These are phyloP conservation scores for Tetrahymena malaccensis DNA, from an alignment of 73 alveolate genomes.

Conservation along the genomic window DNA sequence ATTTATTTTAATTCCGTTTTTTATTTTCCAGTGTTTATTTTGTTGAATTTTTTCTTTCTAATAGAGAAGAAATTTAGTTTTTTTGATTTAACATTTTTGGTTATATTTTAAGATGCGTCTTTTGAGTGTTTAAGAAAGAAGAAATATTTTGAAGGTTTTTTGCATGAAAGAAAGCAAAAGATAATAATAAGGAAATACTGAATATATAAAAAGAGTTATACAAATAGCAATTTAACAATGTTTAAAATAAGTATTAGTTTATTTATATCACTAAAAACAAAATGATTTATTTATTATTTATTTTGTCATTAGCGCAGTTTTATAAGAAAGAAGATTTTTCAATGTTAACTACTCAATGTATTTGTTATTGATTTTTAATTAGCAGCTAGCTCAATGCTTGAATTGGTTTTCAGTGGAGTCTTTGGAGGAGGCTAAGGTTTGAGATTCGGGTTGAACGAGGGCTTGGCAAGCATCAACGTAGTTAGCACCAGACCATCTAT, in stretches of 20 bases:
- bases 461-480: conserved; percentile 17
- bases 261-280: not conserved
- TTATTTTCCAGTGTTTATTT: not conserved
- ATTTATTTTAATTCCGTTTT: not conserved
- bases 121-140: not conserved
- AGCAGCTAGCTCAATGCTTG: not conserved
- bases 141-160: not conserved
- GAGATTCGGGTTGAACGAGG: conserved; percentile 14
- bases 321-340: not conserved
- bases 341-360: not conserved
- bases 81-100: not conserved
- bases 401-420: conserved; percentile 43
- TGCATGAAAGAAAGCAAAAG: not conserved
- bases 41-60: not conserved
- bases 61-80: too few relatives aligned
- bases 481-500: conserved; percentile 46
- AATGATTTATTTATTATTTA: not conserved
- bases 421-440: conserved; percentile 12
- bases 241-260: not conserved
- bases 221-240: not conserved
- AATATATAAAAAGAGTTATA: not conserved
- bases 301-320: not conserved
- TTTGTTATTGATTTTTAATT: not conserved
- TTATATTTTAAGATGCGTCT: too few relatives aligned
- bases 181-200: not conserved